These are phyloP conservation scores for Vicia sativa DNA, from an alignment of 306 rosid species.

Conservation along the genomic window DNA sequence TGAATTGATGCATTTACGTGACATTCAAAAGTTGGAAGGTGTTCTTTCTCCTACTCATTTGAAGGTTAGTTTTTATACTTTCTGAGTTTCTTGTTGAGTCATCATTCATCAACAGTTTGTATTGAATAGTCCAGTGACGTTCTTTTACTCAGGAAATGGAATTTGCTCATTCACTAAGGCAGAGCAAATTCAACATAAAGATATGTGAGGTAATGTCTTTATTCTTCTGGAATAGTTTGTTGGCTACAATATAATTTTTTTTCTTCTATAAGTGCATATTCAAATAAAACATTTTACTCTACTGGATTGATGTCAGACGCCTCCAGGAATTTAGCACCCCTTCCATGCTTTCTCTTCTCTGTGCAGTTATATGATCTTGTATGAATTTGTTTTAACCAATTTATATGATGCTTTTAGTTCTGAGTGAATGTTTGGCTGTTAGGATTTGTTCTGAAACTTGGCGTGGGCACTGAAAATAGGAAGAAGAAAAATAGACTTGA, in stretches of 20 bases:
- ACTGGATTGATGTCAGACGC: background rate
- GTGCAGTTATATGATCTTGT: background rate
- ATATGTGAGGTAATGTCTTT: conserved; percentile 76
- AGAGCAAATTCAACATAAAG: conserved; percentile 90
- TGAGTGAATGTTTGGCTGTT: background rate
- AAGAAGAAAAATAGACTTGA: background rate
- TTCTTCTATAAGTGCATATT: background rate
- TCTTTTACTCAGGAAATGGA: conserved; percentile 82
- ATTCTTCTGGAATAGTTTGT: conserved; percentile 29
- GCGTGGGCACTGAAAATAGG: background rate
- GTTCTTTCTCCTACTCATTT: conserved; percentile 93
- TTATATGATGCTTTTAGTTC: conserved; percentile 9
- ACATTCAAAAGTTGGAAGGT: conserved; percentile 91
- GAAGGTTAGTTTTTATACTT: conserved; percentile 51
- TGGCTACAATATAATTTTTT: background rate
- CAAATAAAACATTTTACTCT: background rate
- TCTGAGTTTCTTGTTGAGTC: conserved; percentile 21
- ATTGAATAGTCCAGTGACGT: conserved; percentile 8
- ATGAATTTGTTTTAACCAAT: background rate
- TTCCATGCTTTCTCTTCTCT: conserved; percentile 10
- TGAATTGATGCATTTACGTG: conserved; percentile 82
- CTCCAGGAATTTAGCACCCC: background rate
- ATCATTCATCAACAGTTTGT: conserved; percentile 18
- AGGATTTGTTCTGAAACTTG: conserved; percentile 1
- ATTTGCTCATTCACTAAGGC: conserved; percentile 89